Evolutionary conservation across 169 alveolate genomes (phyloP).

Genomic region (Plasmodium sp.): DNA sequence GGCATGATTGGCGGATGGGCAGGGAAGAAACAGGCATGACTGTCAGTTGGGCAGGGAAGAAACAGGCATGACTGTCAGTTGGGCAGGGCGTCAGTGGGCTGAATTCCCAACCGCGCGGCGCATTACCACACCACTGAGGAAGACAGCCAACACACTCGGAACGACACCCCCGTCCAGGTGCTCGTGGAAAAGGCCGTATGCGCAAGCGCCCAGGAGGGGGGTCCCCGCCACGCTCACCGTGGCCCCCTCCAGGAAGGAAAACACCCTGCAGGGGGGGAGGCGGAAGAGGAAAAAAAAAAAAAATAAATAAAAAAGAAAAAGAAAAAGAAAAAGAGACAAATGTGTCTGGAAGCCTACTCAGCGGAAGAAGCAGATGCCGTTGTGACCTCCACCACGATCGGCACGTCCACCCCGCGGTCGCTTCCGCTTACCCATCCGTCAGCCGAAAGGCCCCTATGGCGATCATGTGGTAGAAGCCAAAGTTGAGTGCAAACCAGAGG

Average conservation of each 20-base stretch:
- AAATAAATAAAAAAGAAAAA: background rate
- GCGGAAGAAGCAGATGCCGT: background rate
- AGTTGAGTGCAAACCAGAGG: background rate
- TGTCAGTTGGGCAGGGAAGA: background rate
- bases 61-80: background rate
- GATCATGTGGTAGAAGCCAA: constrained; percentile 17
- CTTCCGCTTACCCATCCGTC: constrained; percentile 9
- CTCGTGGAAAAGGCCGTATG: background rate
- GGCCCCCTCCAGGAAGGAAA: constrained; percentile 28
- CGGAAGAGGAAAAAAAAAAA: background rate
- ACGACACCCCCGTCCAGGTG: background rate
- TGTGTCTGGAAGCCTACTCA: background rate
- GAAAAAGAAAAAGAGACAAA: background rate
- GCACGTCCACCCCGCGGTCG: background rate
- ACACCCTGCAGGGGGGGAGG: constrained; percentile 5
- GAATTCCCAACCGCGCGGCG: background rate
- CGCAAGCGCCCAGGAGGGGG: background rate
- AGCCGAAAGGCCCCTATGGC: background rate
- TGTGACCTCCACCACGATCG: background rate
- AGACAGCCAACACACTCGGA: background rate
- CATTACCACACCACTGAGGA: constrained; percentile 34
- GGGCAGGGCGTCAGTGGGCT: background rate
- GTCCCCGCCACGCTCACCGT: constrained; percentile 27
- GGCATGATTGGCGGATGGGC: background rate
- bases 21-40: background rate